Base-by-base conservation (phyloP, 2,329 filamentous ascomycete genomes). In the Pezicula rhizophila region DNA sequence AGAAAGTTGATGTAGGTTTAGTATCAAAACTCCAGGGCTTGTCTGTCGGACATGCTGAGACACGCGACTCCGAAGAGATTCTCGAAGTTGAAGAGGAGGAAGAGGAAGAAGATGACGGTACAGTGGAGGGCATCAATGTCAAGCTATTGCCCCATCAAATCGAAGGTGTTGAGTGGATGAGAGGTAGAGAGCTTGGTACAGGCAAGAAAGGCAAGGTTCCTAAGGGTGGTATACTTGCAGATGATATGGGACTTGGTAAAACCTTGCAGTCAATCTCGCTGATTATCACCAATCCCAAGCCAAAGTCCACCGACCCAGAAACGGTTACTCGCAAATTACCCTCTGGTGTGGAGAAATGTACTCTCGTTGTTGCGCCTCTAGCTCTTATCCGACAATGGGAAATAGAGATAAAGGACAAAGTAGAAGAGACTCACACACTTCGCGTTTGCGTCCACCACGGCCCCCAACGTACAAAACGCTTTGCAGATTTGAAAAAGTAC, bases 371-470 rank as follows among this genome's bases (percentile, higher is more conserved):
- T 45, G 93, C 93, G 2, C 93, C 93, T 1, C 72, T 99, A 26
- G 92, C 93, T 6, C 75, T 99, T 40, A 97, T 99, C 70, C 87
- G 93, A 59, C 93, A 99, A 67, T 99, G 93, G 93, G 93, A 99
- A 68, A 75, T 84, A 1, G 93, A 99, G 66, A 89, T 99, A 63
- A 85, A 85, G 59, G 84, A 87, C 47, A 95, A 89, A 65, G 82
- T 97, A 35, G 72, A 79, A 40, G 72, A 75, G 33, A 77, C 79
- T 3, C 87, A 91, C 56, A 77, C 75, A 17, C 73, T 97, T 44
- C 84, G 83, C 55, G 90, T 97, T 4, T 84, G 86, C 52, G 86
- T 99, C 2, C 95, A 99, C 60, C 93, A 99, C 64, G 93, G 93
- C 0, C 82, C 90, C 1, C 84, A 84, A 53, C 82, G 93, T 11